A percentile compares a stretch with the other conserved stretches of the same genome.
Evolutionary conservation across 2,329 filamentous ascomycete genomes (phyloP).

Genomic region (Sporothrix protearum): DNA sequence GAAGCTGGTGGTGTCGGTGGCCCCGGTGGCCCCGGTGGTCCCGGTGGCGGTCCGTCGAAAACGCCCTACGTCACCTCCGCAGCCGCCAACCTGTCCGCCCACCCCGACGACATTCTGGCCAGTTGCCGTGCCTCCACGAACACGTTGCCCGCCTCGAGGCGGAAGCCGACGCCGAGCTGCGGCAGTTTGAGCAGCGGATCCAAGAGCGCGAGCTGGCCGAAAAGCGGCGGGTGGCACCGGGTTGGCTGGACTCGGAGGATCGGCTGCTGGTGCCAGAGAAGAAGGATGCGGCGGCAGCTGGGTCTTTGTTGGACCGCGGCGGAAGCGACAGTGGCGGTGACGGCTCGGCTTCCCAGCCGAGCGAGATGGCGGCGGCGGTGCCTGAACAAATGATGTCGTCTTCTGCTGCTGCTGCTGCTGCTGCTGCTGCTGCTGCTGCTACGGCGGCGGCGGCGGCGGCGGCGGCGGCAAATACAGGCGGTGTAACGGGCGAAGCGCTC

Average conservation of each 20-base stretch:
- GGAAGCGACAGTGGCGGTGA: slow-evolving; percentile 28
- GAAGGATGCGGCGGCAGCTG: slow-evolving; percentile 34
- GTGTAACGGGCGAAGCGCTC: slow-evolving; percentile 24
- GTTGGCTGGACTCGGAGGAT: slow-evolving; percentile 74
- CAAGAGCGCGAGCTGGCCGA: slow-evolving; percentile 66
- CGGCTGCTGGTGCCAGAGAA: slow-evolving; percentile 66
- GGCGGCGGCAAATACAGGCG: not conserved
- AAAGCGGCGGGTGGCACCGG: slow-evolving; percentile 74
- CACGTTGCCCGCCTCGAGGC: slow-evolving; percentile 68
- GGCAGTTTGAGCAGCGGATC: slow-evolving; percentile 66
- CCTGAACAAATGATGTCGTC: not conserved
- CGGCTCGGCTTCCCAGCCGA: slow-evolving; percentile 12
- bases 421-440: no score
- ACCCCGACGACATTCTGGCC: slow-evolving; percentile 79
- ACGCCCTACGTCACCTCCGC: slow-evolving; percentile 72
- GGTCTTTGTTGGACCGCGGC: slow-evolving; percentile 31
- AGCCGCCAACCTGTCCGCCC: slow-evolving; percentile 76
- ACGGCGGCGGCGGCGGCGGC: slow-evolving; percentile 25
- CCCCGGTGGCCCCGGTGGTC: no score
- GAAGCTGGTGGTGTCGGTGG: slow-evolving; percentile 35
- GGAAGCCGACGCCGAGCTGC: slow-evolving; percentile 64
- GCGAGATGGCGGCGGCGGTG: slow-evolving; percentile 28
- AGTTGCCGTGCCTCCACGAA: slow-evolving; percentile 75
- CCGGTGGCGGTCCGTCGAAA: no score
- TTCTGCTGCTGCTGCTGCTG: not conserved